Base-by-base conservation (phyloP, 2,329 filamentous ascomycete genomes). In the Fusarium nurragi region DNA sequence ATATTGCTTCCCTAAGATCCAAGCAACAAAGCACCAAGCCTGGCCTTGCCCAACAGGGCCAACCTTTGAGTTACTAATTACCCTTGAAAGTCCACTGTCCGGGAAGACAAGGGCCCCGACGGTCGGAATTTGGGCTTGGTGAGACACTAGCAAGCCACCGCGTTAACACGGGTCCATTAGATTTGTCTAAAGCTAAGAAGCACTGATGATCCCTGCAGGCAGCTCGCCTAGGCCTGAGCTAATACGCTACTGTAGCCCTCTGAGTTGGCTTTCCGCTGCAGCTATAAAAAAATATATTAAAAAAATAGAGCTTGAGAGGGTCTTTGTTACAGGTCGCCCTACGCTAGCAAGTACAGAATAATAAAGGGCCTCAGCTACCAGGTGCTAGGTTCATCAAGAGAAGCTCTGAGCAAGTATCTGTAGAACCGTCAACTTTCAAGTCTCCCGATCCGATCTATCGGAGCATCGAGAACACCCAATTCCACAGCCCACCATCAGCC, bases 81-180 rank as follows among this genome's bases (percentile, higher is more conserved):
- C n/a, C n/a, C n/a, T n/a, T 28, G 26, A 28, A 28, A 30, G 26
- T 30, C 26, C 26, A 30, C 26, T 30, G 26, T 39, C 61, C 60
- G 57, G 60, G 52, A 61, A 69, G 63, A 46, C 60, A n/a, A 57
- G 34, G 44, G 48, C 50, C 60, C 59, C 51, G 57, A 49, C 50
- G 34, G 69, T 68, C 69, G 69, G 68, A 64, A 70, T 69, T 67
- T 64, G 60, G 50, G 47, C 64, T 30, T 63, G 67, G 67, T 71
- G 61, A 71, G 69, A 71, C 69, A 62, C 30, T 48, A 55, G 39
- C 67, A 60, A 72, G 64, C 64, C 69, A 67, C 58, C 36, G 50
- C 51, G 43, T 66, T 72, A 67, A 70, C 70, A 64, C 47, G 60
- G 44, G 57, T 64, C 25, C 44, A 43, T 34, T n/a, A 34, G 26